phyloP scores from a whole-genome alignment of 2,329 filamentous ascomycete species.

The Aspergillus pseudoterreus region DNA sequence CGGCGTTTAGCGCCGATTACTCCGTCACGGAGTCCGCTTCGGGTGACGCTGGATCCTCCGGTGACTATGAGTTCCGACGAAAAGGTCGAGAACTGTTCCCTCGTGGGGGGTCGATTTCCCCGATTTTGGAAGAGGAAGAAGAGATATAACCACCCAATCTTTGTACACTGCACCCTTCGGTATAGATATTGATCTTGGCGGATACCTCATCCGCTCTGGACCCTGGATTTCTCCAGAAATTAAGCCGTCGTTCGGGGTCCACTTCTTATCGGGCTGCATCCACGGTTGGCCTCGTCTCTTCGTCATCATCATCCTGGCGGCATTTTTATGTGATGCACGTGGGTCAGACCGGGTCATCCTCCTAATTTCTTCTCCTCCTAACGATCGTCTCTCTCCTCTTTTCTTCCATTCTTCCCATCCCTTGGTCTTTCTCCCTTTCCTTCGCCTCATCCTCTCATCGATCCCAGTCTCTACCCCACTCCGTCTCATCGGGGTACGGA shows the following conservation, averaged over 20 bases:
- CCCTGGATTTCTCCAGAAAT: not conserved
- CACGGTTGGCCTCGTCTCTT: too few relatives aligned
- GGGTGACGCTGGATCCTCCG: too few relatives aligned
- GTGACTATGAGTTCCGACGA: too few relatives aligned
- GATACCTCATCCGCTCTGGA: not conserved
- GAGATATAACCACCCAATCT: conserved; percentile 5
- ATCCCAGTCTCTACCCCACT: not conserved
- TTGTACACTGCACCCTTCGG: too few relatives aligned
- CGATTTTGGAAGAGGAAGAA: conserved; percentile 33
- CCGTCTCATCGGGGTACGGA: not conserved
- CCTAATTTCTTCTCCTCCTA: not conserved
- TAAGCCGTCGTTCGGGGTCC: too few relatives aligned
- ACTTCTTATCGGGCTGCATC: too few relatives aligned
- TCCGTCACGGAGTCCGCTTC: not conserved
- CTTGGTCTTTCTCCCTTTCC: not conserved
- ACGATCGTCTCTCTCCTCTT: not conserved
- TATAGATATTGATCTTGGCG: not conserved
- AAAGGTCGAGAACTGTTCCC: not conserved
- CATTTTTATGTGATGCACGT: not conserved
- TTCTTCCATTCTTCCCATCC: too few relatives aligned
- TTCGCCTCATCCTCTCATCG: not conserved
- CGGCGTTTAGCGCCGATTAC: not conserved
- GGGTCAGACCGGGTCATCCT: not conserved
- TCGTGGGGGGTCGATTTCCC: conserved; percentile 14
- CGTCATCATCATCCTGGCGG: too few relatives aligned